phyloP scores from a whole-genome alignment of 129 eudicot species.

The Chrysanthemum lavandulifolium region DNA sequence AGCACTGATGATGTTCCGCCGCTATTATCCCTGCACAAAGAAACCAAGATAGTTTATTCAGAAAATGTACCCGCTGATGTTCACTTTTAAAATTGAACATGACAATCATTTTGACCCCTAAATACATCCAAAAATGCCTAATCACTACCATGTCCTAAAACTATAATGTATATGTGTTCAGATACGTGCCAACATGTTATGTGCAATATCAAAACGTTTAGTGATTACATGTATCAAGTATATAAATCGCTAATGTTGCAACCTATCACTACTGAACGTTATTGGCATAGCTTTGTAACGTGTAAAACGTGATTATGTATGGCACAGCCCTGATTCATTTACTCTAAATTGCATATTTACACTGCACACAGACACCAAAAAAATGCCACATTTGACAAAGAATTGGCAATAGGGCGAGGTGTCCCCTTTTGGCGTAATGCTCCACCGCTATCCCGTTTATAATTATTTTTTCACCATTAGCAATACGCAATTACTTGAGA shows the following conservation, averaged over 20 bases:
- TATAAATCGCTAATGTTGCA: not conserved
- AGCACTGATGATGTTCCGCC: conserved; percentile 57
- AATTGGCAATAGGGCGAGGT: too few species aligned
- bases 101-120: not conserved
- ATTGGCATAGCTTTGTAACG: not conserved
- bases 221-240: not conserved
- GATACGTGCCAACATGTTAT: not conserved
- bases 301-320: not conserved
- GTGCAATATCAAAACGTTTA: not conserved
- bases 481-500: too few species aligned
- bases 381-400: too few species aligned
- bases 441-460: too few species aligned
- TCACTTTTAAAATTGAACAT: not conserved
- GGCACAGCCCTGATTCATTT: not conserved
- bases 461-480: too few species aligned
- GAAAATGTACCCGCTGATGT: not conserved
- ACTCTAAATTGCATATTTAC: not conserved
- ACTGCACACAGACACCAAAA: too few species aligned
- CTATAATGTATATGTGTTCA: not conserved
- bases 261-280: not conserved
- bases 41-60: not conserved
- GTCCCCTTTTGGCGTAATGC: too few species aligned
- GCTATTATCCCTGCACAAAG: conserved; percentile 50
- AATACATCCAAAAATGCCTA: not conserved
- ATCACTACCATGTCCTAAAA: not conserved